Conservation (phyloP, 176 grass and related monocot genomes). For the Eleusine indica region DNA sequence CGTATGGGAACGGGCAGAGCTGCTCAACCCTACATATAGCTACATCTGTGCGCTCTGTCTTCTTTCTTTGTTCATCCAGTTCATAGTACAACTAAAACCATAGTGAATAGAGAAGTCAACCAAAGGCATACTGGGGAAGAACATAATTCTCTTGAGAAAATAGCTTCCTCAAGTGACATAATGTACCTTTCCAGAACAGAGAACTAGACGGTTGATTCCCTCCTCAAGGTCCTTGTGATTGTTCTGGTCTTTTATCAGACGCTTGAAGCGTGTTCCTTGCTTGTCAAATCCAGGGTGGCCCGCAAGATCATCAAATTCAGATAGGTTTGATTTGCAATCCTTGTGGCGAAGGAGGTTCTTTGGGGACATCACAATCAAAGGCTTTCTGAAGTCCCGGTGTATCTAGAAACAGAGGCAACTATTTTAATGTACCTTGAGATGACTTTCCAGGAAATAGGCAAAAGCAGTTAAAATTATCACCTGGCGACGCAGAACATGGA, state of each 20-base stretch:
- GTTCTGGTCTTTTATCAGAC: conserved; percentile 88
- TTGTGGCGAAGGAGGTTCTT: conserved; percentile 97
- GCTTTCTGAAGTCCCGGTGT: conserved; percentile 94
- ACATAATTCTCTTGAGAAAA: not conserved
- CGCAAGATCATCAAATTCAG: conserved; percentile 94
- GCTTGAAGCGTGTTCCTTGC: conserved; percentile 97
- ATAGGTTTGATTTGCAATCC: conserved; percentile 94
- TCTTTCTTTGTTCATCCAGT: conserved; percentile 87
- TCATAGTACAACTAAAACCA: conserved; percentile 85
- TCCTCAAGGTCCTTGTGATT: conserved; percentile 83
- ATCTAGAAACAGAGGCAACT: conserved; percentile 58
- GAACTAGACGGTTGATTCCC: conserved; percentile 79
- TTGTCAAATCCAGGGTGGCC: conserved; percentile 94
- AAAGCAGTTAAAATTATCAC: conserved; percentile 40
- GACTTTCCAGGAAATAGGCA: not conserved
- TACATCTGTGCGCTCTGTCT: conserved; percentile 65
- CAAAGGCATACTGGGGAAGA: not conserved
- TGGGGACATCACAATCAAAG: conserved; percentile 90
- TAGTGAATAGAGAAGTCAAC: conserved; percentile 11
- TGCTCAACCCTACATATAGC: conserved; percentile 98
- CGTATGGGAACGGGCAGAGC: conserved; percentile 88
- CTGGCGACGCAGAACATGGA: conserved; percentile 91
- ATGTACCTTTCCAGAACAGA: conserved; percentile 91
- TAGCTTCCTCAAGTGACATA: conserved; percentile 6
- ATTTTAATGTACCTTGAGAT: conserved; percentile 38